Evolutionary conservation across 768 basidiomycete species (phyloP).

Genomic region (Cyclocybe cylindracea): DNA sequence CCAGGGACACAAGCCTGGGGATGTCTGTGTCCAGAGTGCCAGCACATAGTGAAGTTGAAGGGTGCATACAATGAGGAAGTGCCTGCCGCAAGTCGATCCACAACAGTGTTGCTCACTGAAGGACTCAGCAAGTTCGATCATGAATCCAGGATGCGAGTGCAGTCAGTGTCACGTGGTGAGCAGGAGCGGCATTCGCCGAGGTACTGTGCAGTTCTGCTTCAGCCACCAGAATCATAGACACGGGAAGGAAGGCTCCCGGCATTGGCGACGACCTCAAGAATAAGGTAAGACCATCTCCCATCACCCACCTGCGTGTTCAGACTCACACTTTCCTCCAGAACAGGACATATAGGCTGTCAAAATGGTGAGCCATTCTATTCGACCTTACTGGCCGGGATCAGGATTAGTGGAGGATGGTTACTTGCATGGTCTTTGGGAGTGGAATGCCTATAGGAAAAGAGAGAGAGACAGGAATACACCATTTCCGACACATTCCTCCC

Average conservation of each 20-base stretch:
- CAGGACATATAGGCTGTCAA: slow-evolving; percentile 24
- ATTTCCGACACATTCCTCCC: background rate
- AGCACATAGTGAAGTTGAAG: too few relatives aligned
- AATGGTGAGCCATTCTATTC: slow-evolving; percentile 29
- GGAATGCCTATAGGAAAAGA: background rate
- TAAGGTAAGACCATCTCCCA: slow-evolving; percentile 34
- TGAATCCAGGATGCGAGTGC: too few relatives aligned
- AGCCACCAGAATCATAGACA: slow-evolving; percentile 30
- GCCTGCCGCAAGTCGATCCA: too few relatives aligned
- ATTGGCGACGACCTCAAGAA: slow-evolving; percentile 44
- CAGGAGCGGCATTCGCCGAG: slow-evolving; percentile 50
- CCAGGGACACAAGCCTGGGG: too few relatives aligned
- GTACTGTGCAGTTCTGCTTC: slow-evolving; percentile 41
- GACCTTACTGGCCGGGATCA: background rate
- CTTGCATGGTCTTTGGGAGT: background rate
- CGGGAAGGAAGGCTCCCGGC: slow-evolving; percentile 26
- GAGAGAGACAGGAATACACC: background rate
- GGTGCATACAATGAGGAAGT: too few relatives aligned
- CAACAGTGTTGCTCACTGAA: too few relatives aligned
- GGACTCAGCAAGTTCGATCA: too few relatives aligned
- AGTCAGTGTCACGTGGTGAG: too few relatives aligned
- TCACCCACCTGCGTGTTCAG: background rate
- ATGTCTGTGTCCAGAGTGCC: too few relatives aligned
- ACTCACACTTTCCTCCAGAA: slow-evolving; percentile 10
- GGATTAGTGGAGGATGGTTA: background rate